Evolutionary conservation across 768 basidiomycete genomes (phyloP), one percentile per base, ranked within the genome.

Genomic region (Polyporus arcularius): DNA sequence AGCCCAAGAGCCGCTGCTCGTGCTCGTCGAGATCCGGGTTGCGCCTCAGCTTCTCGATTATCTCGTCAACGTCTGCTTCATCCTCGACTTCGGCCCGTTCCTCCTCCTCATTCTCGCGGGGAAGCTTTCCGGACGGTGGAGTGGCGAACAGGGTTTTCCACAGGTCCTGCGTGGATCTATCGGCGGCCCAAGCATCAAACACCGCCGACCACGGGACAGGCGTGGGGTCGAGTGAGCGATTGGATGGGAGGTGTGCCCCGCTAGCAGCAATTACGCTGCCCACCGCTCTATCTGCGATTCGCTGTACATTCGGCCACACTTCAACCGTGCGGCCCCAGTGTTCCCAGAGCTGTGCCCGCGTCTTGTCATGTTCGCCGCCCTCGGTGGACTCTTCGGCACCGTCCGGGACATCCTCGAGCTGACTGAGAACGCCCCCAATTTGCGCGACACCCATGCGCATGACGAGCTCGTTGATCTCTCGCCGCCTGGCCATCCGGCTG

Each of bases 391-490:
- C 50, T 31, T 69, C 69, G 41, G 50, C 58, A 28, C 61, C 40
- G 11, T 67, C 64, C 58, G 39, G 63, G 43, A 21, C 28, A 38
- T 53, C 57, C 58, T 75, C 69, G 35, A 73, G 70, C 30, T 71
- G 65, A 47, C 85, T 85, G 6, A 92, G 68, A 7, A 76, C 67
- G 11, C 92, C 93, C 10, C 92, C 92, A 7, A 92, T 80, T 0
- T 83, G 82, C 38, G 88, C 89, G 40, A 93, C 79, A 5, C 85
- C 92, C 85, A 92, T 91, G n/a, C 90, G 84, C 80, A 92, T 88
- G 0, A 84, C 86, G 47, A 94, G 74, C 67, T 91, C 87, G 70
- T 94, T 94, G 56, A 92, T 84, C 65, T 93, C 88, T 58, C 84
- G 78, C 58, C 92, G 79, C 39, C 92, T 78, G 4, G 76, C 74